Evolutionary conservation across 2,329 filamentous ascomycete species (phyloP), one percentile per base, ranked within the genome.

Genomic region (Calonectria naviculata): DNA sequence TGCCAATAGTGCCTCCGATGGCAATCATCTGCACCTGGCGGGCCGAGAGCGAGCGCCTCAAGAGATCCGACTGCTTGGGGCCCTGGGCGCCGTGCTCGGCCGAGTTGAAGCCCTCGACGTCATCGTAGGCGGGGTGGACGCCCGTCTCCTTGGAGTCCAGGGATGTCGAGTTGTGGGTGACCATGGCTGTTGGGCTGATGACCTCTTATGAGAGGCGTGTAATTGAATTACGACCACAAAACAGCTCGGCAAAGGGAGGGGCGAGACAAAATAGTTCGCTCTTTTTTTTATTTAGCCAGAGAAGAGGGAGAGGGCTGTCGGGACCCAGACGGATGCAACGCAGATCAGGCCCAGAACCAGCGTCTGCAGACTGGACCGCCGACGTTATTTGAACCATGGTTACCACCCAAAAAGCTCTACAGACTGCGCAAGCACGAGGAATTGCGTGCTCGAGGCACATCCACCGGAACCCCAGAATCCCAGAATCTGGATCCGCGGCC

Each of bases 1-100:
- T 92, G 10, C 89, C 89, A 56, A 90, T 90, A 1, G 88, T 90
- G 41, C 88, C 88, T 24, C 87, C 88, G 60, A 90, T 89, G 49
- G 91, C 91, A 71, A 93, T 91, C 90, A 93, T 92, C 81, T 92
- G 90, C 13, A 92, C 89, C 79, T 92, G 91, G n/a, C 90, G 87
- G 19, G 89, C 80, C 3, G 88, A 89, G 15, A 92, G 84, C 47
- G 88, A 86, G 6, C 90, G 88, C 24, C 85, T 84, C 13, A 92
- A 83, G 65, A 82, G 83, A 75, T 90, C 87, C 3, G 84, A 78
- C 56, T 78, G 77, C 42, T 77, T 73, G 46, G 76, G 76, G 49
- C 71, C 68, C 9, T 62, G 67, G 21, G 46, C 36, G 34, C 42
- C 41, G 34, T 52, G 67, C 21, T 64, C 71, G 38, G 41, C 38